Conservation (phyloP, 148 eudicot genomes). For the Cornus florida region DNA sequence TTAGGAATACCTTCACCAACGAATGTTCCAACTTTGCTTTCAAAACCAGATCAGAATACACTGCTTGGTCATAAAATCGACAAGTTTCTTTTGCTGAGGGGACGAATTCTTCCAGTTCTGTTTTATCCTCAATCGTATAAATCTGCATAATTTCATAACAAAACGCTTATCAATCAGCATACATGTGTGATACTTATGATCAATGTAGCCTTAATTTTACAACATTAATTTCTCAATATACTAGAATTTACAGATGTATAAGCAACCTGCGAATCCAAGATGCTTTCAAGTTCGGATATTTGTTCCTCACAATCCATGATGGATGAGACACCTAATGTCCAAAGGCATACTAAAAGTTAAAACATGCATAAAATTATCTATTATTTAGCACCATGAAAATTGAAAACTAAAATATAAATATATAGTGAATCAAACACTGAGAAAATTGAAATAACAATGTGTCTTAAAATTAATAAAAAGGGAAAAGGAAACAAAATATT, state of each 20-base stretch:
- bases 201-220: neutral
- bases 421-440: neutral
- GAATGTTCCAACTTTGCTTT: slow-evolving; percentile 40
- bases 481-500: neutral
- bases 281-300: slow-evolving; percentile 51
- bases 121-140: slow-evolving; percentile 34
- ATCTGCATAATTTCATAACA: slow-evolving; percentile 26
- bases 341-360: slow-evolving; percentile 1
- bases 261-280: slow-evolving; percentile 58
- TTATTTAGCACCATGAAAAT: neutral
- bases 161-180: neutral
- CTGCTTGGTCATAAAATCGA: slow-evolving; percentile 39
- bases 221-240: neutral
- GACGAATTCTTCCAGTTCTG: slow-evolving; percentile 37
- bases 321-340: slow-evolving; percentile 44
- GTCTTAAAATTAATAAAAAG: neutral
- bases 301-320: slow-evolving; percentile 42
- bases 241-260: neutral
- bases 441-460: neutral
- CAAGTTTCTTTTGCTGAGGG: slow-evolving; percentile 37
- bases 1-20: slow-evolving; percentile 40
- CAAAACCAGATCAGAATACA: slow-evolving; percentile 27
- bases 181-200: neutral
- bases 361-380: neutral
- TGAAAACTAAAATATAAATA: neutral